Conservation (phyloP, 2,329 filamentous ascomycete species). For the Aspergillus alliaceus region DNA sequence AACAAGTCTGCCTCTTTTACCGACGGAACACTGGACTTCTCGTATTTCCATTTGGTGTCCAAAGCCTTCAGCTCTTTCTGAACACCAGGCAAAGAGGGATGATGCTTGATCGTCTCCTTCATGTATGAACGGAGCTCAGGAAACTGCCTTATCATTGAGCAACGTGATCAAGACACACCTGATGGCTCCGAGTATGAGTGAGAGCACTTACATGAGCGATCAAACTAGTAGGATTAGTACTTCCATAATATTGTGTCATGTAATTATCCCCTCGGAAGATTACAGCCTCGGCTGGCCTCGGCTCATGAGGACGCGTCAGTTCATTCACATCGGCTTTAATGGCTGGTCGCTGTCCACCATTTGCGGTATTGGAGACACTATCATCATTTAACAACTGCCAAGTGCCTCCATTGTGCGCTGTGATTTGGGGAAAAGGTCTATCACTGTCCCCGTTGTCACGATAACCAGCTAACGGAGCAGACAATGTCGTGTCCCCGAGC, state of each 20-base stretch:
- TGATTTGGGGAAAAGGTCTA: background rate
- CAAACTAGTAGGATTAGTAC: background rate
- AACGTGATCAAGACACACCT: background rate
- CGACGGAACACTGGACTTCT: background rate
- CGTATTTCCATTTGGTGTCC: background rate
- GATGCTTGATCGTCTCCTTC: background rate
- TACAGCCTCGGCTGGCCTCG: background rate
- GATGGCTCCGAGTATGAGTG: too few species aligned
- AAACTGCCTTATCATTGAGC: background rate
- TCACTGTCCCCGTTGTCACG: background rate
- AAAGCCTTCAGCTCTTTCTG: background rate
- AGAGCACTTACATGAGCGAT: background rate
- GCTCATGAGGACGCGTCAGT: background rate
- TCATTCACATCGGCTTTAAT: background rate
- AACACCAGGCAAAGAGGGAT: background rate
- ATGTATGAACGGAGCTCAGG: background rate
- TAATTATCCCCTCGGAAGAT: background rate
- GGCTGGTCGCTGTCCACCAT: background rate
- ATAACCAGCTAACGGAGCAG: background rate
- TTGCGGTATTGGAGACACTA: background rate
- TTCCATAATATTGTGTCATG: background rate
- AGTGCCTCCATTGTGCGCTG: background rate
- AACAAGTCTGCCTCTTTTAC: background rate
- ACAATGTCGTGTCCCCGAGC: background rate
- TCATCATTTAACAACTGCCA: background rate